Evolutionary conservation across 768 basidiomycete species (phyloP).

Genomic region (Boletus tomentosulus): DNA sequence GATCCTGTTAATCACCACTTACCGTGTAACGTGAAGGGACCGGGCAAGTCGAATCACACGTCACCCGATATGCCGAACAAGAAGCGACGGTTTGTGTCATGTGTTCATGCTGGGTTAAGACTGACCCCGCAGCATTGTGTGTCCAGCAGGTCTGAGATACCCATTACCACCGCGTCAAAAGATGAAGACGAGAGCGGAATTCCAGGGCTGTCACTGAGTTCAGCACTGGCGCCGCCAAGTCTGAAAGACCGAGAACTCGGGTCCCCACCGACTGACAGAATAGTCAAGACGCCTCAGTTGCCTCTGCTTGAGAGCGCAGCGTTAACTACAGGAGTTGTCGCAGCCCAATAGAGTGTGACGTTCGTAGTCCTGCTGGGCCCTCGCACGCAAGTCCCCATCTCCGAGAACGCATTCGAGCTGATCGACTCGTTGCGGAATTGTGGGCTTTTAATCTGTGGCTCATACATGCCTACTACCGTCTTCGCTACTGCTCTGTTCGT

Average conservation of each 20-base stretch:
- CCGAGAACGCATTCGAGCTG: neutral
- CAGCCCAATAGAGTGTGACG: conserved; percentile 24
- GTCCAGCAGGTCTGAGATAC: conserved; percentile 40
- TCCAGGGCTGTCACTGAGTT: conserved; percentile 30
- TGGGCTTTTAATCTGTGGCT: conserved; percentile 1
- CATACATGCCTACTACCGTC: conserved; percentile 7
- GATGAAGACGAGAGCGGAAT: conserved; percentile 39
- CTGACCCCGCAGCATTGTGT: conserved; percentile 30
- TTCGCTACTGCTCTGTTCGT: conserved; percentile 12
- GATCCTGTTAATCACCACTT: conserved; percentile 17
- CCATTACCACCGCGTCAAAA: conserved; percentile 23
- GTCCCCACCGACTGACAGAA: conserved; percentile 38
- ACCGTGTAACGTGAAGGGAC: conserved; percentile 45
- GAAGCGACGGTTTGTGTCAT: conserved; percentile 68
- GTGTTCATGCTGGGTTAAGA: conserved; percentile 9
- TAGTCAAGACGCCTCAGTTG: conserved; percentile 57
- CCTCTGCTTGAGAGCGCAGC: conserved; percentile 59
- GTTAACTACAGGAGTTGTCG: conserved; percentile 44
- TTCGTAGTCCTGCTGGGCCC: neutral
- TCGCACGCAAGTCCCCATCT: neutral
- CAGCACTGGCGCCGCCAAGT: conserved; percentile 32
- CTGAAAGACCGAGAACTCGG: conserved; percentile 36
- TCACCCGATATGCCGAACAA: conserved; percentile 76
- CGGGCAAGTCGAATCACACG: conserved; percentile 56
- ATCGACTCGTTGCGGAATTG: conserved; percentile 1